Evolutionary conservation across 148 eudicot species (phyloP), one percentile per base, ranked within the genome.

Genomic region (Bassia scoparia): DNA sequence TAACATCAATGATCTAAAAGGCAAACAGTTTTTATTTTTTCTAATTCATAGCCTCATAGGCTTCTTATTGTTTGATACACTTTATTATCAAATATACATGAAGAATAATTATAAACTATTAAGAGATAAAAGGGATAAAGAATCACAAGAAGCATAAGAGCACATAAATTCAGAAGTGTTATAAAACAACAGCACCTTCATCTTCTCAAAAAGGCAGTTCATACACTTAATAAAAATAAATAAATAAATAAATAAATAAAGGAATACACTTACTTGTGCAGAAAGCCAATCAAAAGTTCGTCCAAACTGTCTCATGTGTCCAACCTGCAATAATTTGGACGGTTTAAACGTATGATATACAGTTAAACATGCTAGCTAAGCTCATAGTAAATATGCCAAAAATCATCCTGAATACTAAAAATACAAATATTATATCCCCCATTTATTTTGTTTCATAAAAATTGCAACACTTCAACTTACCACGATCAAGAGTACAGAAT

Each of bases 251-350:
- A 34, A 15, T 9, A 55, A 7, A 20, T 20, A 9, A 53, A 9
- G 23, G 55, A 55, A 55, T 29, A 49, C 55, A 49, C 68, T 58
- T 83, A 92, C 97, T 96, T 88, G 96, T 74, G 78, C 16, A 67
- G 75, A 80, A 67, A 87, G 55, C 93, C 89, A 88, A 80, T 83
- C 89, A 81, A 77, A 67, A 14, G 88, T 86, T 69, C 81, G 87
- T 59, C 93, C 83, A 79, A 90, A 75, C 76, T 84, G 93, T 48
- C 93, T 83, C 81, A 92, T 68, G 76, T 87, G 96, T 56, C 86
- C 86, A 80, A 87, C 87, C 96, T 92, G 93, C 74, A 79, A 80
- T 18, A 82, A 73, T 33, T 18, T 29, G 31, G 46, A 55, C 46
- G 18, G 49, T 46, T 68, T 79, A 34, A n/a, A 71, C 43, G 15